Percentiles rank a stretch among this genome's conserved stretches.
Conservation (phyloP, 2,329 filamentous ascomycete genomes). For the Diaporthe destruens region DNA sequence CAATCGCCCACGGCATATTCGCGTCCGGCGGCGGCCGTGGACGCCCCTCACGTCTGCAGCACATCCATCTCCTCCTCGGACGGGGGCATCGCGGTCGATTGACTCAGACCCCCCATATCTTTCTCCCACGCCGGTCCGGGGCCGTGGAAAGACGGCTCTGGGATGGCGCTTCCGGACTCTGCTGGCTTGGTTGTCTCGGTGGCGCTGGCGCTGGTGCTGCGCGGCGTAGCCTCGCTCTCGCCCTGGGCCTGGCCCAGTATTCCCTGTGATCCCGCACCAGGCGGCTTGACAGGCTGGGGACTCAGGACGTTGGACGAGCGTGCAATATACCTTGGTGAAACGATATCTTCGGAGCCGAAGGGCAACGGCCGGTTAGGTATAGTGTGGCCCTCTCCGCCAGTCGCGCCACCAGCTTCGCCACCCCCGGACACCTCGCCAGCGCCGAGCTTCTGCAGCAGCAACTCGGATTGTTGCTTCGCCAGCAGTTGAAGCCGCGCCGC, state of each 20-base stretch:
- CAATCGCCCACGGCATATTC: constrained; percentile 12
- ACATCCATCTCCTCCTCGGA: constrained; percentile 58
- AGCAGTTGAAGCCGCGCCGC: constrained; percentile 77
- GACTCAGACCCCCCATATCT: constrained; percentile 56
- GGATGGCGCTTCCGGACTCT: constrained; percentile 47
- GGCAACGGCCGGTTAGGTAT: constrained; percentile 65
- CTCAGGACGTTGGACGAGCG: constrained; percentile 55
- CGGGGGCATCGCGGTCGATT: constrained; percentile 54
- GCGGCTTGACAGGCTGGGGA: constrained; percentile 51
- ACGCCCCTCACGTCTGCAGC: constrained; percentile 52
- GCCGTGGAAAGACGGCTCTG: constrained; percentile 62
- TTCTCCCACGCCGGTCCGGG: constrained; percentile 66
- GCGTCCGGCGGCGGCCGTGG: constrained; percentile 7
- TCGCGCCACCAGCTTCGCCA: constrained; percentile 17
- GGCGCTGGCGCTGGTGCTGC: constrained; percentile 25
- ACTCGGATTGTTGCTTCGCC: constrained; percentile 73
- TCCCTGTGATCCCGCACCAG: constrained; percentile 44
- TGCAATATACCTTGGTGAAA: constrained; percentile 60
- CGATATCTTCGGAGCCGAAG: constrained; percentile 64
- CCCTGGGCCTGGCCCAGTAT: constrained; percentile 43
- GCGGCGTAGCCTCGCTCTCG: constrained; percentile 41
- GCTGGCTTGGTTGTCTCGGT: constrained; percentile 33
- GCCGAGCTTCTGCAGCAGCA: constrained; percentile 67
- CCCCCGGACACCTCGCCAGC: constrained; percentile 44
- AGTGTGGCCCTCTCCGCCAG: constrained; percentile 44